Percentiles rank a stretch among this genome's conserved stretches.
phyloP scores from a whole-genome alignment of 2,329 filamentous ascomycete species.

The Diatrype stigma region DNA sequence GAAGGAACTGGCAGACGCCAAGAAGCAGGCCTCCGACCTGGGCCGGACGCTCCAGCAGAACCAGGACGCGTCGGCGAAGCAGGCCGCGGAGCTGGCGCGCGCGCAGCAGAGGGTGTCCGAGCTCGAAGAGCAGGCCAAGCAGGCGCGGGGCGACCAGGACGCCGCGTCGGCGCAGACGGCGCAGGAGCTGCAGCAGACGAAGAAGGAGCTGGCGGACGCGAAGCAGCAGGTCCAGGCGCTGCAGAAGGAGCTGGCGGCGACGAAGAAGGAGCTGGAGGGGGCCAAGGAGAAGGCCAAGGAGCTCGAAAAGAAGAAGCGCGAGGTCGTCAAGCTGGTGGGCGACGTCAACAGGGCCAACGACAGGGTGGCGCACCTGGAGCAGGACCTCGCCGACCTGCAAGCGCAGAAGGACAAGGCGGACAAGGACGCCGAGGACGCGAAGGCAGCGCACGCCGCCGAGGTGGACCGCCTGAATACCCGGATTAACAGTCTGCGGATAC shows the following conservation, averaged over 20 bases:
- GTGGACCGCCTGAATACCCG: neutral
- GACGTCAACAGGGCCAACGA: neutral
- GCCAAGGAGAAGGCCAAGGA: neutral
- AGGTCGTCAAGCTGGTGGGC: too few relatives aligned
- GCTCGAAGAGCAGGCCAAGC: neutral
- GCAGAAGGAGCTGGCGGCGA: neutral
- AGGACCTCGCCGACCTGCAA: neutral
- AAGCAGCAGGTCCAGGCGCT: neutral
- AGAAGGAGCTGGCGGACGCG: neutral
- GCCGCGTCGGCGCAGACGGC: neutral
- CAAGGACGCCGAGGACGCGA: slow-evolving; percentile 7
- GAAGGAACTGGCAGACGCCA: neutral
- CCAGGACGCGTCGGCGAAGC: neutral
- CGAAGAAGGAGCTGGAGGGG: neutral
- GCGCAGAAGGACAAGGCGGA: neutral
- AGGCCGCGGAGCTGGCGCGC: neutral
- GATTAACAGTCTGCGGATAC: slow-evolving; percentile 6
- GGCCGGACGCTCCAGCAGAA: neutral
- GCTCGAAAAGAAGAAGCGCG: neutral
- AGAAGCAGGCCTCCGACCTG: neutral
- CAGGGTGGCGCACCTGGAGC: neutral
- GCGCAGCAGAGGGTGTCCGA: neutral
- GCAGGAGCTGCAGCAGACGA: neutral
- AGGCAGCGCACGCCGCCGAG: neutral
- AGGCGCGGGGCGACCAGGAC: neutral